Conservation (phyloP, 2,329 filamentous ascomycete genomes). For the Trichoderma endophyticum region DNA sequence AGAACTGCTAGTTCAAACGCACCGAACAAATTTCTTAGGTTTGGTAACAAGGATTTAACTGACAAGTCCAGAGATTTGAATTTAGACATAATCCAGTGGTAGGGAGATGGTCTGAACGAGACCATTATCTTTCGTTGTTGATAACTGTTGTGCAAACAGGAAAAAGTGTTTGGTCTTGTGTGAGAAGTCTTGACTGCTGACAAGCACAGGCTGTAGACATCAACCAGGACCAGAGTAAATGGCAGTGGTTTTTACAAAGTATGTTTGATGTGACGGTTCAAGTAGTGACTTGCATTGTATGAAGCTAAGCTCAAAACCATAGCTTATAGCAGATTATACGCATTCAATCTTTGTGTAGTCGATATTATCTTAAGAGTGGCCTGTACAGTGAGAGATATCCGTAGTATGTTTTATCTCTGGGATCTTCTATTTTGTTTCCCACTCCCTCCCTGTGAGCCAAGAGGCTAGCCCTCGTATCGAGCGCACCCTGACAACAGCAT, state of each 20-base stretch:
- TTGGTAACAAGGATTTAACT: slow-evolving; percentile 16
- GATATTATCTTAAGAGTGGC: background rate
- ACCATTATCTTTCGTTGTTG: slow-evolving; percentile 14
- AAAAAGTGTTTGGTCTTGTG: slow-evolving; percentile 6
- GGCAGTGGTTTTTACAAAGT: background rate
- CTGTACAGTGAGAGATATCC: background rate
- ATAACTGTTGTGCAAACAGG: slow-evolving; percentile 13
- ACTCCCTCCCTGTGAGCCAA: slow-evolving; percentile 17
- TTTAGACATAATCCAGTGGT: slow-evolving; percentile 16
- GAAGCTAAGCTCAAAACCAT: background rate
- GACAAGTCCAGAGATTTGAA: slow-evolving; percentile 17
- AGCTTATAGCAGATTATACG: background rate
- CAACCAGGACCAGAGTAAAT: background rate
- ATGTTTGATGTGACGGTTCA: background rate
- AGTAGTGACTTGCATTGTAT: background rate
- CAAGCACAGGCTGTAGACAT: slow-evolving; percentile 17
- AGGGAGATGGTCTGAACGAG: slow-evolving; percentile 13
- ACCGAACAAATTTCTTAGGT: slow-evolving; percentile 9
- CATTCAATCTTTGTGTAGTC: background rate
- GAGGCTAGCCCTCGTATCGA: slow-evolving; percentile 21
- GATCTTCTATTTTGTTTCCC: background rate
- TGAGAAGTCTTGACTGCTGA: slow-evolving; percentile 20
- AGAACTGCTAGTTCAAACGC: slow-evolving; percentile 9
- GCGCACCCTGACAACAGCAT: slow-evolving; percentile 19
- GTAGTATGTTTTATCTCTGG: background rate